Evolutionary conservation across 495 filamentous ascomycete genomes (phyloP).

Genomic region (Aspergillus conjunctus): DNA sequence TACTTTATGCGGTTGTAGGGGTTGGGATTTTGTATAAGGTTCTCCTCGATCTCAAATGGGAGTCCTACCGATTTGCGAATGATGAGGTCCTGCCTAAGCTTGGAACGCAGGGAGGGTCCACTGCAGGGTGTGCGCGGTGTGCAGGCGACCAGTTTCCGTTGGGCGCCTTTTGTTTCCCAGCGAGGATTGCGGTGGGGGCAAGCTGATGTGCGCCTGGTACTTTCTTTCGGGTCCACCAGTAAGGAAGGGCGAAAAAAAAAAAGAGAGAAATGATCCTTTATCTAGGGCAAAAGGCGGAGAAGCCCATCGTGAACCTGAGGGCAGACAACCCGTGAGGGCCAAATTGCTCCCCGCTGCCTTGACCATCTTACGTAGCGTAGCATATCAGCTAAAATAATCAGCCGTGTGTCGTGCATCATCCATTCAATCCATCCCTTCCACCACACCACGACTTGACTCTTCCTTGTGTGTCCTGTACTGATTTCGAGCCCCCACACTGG

Average conservation of each 20-base stretch:
- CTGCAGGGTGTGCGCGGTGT: background rate
- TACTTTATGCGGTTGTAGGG: background rate
- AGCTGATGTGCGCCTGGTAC: slow-evolving; percentile 6
- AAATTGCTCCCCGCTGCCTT: background rate
- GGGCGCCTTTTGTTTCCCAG: slow-evolving; percentile 8
- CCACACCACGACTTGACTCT: slow-evolving; percentile 1
- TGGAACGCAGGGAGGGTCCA: slow-evolving; percentile 4
- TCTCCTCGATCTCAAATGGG: too few relatives aligned
- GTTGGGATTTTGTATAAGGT: too few relatives aligned
- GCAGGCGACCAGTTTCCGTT: background rate
- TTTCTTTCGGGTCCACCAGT: slow-evolving; percentile 6
- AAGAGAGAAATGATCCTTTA: background rate
- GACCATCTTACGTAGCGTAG: background rate
- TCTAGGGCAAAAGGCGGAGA: slow-evolving; percentile 14
- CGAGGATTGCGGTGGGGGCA: slow-evolving; percentile 5
- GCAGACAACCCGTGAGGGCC: slow-evolving; percentile 1
- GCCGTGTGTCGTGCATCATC: background rate
- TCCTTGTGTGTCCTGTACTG: slow-evolving; percentile 10
- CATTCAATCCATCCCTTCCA: background rate
- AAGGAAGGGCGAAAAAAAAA: background rate
- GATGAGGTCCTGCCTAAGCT: slow-evolving; percentile 2
- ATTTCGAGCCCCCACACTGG: slow-evolving; percentile 19
- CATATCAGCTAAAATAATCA: background rate
- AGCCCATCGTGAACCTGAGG: background rate
- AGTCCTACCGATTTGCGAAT: too few relatives aligned